phyloP scores from a whole-genome alignment of 2,329 filamentous ascomycete genomes.

The Pestalotiopsis fici region DNA sequence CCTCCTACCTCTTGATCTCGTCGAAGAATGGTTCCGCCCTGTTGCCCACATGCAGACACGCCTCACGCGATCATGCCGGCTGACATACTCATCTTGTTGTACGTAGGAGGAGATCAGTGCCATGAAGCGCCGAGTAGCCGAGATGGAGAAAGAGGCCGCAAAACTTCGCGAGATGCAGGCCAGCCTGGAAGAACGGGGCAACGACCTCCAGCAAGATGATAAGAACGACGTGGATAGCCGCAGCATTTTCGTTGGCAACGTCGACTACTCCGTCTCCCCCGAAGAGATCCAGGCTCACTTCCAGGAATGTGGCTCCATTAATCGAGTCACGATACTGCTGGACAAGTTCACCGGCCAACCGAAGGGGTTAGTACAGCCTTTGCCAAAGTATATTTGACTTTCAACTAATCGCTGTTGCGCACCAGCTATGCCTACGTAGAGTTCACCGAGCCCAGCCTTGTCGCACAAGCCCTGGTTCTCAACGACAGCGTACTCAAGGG shows the following conservation, averaged over 20 bases:
- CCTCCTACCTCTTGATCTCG: slow-evolving; percentile 15
- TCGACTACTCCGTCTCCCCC: slow-evolving; percentile 94
- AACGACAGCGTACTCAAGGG: slow-evolving; percentile 97
- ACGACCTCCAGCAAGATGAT: slow-evolving; percentile 77
- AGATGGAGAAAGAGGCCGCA: slow-evolving; percentile 88
- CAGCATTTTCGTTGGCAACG: slow-evolving; percentile 97
- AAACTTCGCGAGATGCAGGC: slow-evolving; percentile 88
- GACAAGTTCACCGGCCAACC: slow-evolving; percentile 99
- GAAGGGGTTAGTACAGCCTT: slow-evolving; percentile 76
- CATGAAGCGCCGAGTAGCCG: slow-evolving; percentile 84
- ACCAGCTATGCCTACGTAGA: slow-evolving; percentile 96
- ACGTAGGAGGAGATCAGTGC: slow-evolving; percentile 75
- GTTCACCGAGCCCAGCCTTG: slow-evolving; percentile 90
- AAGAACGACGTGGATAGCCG: slow-evolving; percentile 94
- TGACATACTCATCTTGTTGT: slow-evolving; percentile 19
- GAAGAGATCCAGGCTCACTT: slow-evolving; percentile 99
- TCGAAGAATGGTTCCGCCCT: slow-evolving; percentile 15
- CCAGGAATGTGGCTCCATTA: slow-evolving; percentile 95
- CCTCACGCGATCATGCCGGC: slow-evolving; percentile 16
- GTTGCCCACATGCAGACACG: slow-evolving; percentile 10
- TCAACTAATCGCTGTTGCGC: neutral
- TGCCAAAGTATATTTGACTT: neutral
- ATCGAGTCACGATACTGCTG: slow-evolving; percentile 93
- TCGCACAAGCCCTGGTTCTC: slow-evolving; percentile 89
- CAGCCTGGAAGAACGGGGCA: slow-evolving; percentile 79